Evolutionary conservation across 306 rosid species (phyloP), one percentile per base, ranked within the genome.

Genomic region (Gastrolobium villosum): DNA sequence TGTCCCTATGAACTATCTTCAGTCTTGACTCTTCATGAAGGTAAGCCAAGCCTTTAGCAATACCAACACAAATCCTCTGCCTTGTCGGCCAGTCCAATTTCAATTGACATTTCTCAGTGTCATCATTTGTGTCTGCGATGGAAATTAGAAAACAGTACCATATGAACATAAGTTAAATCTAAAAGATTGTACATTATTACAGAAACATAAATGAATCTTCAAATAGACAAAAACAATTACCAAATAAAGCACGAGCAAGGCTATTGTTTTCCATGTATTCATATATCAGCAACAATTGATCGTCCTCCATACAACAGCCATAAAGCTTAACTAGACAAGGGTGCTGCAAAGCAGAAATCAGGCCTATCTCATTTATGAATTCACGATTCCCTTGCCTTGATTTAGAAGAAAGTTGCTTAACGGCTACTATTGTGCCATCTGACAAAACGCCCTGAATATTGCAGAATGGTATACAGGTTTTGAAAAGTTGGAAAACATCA

Each of bases 1-100:
- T 89, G 70, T 91, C 94, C 82, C 94, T 67, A 52, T 91, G 97
- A 48, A 89, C 90, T 10, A 91, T 85, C 83, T 91, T 89, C 41
- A 91, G 11, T 82, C 87, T 84, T 1, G 90, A 91, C 37, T 91
- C 94, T 67, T 80, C 94, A 69, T 91, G 97, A 2, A 91, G 92
- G 84, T 74, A 89, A 36, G 92, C 87, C 73, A 91, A 77, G 5
- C 95, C 95, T 75, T 60, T 90, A 0, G 87, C 93, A 52, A 90
- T 79, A 54, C 91, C 89, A 43, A 87, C n/a, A 59, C 92, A 90
- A 4, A 92, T 92, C 31, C 36, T 88, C 11, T 82, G 76, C 68
- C 93, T 88, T 20, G 86, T 87, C 66, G 64, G 45, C 97, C 92
- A 92, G 76, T 88, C 84, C 77, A 83, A 36, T 74, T 32, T 68